phyloP scores from a whole-genome alignment of 78 protist species.

The Dictyostelium purpureum region DNA sequence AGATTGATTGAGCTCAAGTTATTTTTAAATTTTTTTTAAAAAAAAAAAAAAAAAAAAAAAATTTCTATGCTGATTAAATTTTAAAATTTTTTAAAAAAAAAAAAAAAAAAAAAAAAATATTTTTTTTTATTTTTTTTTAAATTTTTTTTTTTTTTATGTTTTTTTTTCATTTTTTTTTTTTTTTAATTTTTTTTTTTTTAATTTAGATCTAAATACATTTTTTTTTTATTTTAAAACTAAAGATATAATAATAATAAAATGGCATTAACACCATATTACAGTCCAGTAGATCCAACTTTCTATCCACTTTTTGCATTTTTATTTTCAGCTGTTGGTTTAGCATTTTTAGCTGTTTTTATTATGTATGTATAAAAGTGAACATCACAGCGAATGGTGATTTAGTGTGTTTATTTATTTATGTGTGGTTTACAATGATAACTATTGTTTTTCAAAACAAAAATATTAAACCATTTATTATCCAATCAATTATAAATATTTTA shows the following conservation, averaged over 20 bases:
- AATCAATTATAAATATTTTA: no score
- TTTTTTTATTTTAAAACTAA: no score
- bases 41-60: background rate
- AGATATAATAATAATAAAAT: background rate
- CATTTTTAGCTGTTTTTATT: slow-evolving; percentile 59
- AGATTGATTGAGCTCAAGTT: no score
- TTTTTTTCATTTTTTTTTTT: no score
- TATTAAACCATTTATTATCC: no score
- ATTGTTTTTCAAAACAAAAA: no score
- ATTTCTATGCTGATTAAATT: no score
- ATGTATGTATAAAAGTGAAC: slow-evolving; percentile 49
- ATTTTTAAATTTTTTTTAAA: no score
- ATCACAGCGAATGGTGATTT: no score
- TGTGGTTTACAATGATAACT: no score
- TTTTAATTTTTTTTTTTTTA: no score
- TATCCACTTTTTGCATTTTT: slow-evolving; percentile 66
- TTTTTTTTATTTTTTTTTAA: background rate
- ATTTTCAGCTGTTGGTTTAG: slow-evolving; percentile 40
- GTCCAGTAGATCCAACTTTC: slow-evolving; percentile 39
- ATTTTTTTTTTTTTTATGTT: background rate
- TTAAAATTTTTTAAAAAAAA: background rate
- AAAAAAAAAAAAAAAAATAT: slow-evolving; percentile 6
- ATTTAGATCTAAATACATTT: background rate
- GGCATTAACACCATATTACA: slow-evolving; percentile 29
- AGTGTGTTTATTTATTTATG: no score